Base-by-base conservation (phyloP, 257 asterid genomes). In the Salvia hispanica region DNA sequence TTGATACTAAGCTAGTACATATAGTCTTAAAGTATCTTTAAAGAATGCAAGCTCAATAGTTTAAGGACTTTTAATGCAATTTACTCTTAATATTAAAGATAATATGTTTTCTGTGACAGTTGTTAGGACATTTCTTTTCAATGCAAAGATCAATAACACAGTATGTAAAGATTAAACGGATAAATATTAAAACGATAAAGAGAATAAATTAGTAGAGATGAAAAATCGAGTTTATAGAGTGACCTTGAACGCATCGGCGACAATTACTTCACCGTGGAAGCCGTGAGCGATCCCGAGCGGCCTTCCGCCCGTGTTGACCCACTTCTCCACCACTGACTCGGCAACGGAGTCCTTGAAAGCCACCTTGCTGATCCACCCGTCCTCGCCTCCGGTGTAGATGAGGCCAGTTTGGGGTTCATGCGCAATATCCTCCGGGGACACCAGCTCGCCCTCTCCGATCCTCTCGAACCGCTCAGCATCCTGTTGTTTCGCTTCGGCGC, bases 291-390 rank as follows among this genome's bases (percentile, higher is more conserved):
- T 57, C 3, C 95, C 97, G 0, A 93, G 93, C 14, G 98, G 97
- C 52, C 98, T 74, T 9, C 98, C 98, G 10, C 94, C 98, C 1
- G 98, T 90, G 82, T 84, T 83, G 71, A 84, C 80, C 97, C 97
- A 92, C 40, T 81, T 64, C 85, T 89, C 88, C 82, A 82, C 87
- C 67, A 8, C 78, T 52, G 83, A 43, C 46, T 81, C 91, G 6
- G 79, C 82, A 43, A 78, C 84, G 3, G 94, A 79, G 21, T 18
- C 21, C 21, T 18, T 18, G 21, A 18, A 18, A 18, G 21, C 21
- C 37, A 90, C 80, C 14, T 90, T 83, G 51, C 68, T 71, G 46
- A 93, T 52, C 98, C 97, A 93, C 8, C 98, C 98, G 50, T 93
- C 98, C 0, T 2, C 81, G 13, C 86, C 75, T 0, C 97, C 98